Conservation (phyloP, 805 yeast genomes). For the Metschnikowia cubensis region DNA sequence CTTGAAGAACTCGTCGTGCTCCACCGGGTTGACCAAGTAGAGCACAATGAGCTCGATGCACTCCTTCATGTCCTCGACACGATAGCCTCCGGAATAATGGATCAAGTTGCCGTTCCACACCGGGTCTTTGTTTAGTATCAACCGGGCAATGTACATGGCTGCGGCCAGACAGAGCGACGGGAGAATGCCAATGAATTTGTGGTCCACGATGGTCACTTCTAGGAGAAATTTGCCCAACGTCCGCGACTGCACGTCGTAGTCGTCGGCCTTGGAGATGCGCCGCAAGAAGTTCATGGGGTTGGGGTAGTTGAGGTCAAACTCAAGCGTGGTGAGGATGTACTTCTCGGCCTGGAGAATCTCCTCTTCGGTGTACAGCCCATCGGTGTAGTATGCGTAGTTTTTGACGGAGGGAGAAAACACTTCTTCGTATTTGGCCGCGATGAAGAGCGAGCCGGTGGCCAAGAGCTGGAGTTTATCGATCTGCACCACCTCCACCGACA, state of each 20-base stretch:
- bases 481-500: conserved; percentile 69
- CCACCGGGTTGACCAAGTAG: conserved; percentile 74
- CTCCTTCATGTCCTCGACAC: conserved; percentile 65
- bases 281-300: conserved; percentile 88
- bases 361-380: conserved; percentile 75
- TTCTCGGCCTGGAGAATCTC: conserved; percentile 83
- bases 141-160: conserved; percentile 79
- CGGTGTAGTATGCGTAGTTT: conserved; percentile 84
- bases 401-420: conserved; percentile 82
- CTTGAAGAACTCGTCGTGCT: conserved; percentile 88
- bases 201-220: conserved; percentile 74
- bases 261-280: conserved; percentile 86
- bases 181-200: conserved; percentile 63
- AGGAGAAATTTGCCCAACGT: conserved; percentile 80
- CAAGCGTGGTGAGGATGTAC: conserved; percentile 64
- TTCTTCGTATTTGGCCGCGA: conserved; percentile 93
- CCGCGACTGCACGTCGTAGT: conserved; percentile 78
- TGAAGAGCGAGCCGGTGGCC: conserved; percentile 80
- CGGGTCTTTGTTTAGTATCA: conserved; percentile 58
- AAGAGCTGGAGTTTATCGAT: conserved; percentile 78
- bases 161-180: conserved; percentile 85
- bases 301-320: conserved; percentile 77
- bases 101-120: conserved; percentile 85
- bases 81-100: conserved; percentile 89
- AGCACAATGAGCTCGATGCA: conserved; percentile 72